Conservation (phyloP, 177 flowering plant genomes). For the Vitis hybrid region DNA sequence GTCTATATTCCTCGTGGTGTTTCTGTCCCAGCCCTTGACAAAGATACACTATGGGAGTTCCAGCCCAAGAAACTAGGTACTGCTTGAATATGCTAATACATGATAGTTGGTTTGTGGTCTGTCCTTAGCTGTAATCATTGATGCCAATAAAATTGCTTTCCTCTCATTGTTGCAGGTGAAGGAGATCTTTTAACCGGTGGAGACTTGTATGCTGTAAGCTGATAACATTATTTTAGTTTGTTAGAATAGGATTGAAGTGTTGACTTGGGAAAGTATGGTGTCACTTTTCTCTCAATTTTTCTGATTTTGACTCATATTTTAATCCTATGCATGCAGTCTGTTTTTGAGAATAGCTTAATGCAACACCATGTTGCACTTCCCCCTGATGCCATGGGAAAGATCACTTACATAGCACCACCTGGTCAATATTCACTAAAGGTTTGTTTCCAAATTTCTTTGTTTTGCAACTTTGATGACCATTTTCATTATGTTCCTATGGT, state of each 20-base stretch:
- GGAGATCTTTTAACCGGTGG: constrained; percentile 97
- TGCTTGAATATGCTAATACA: too few relatives aligned
- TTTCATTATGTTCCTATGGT: background rate
- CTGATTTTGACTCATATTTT: constrained; percentile 1
- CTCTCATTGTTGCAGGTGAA: constrained; percentile 55
- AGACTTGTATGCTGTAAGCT: constrained; percentile 96
- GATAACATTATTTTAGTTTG: constrained; percentile 5
- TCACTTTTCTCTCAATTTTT: too few relatives aligned
- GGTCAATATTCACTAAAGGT: constrained; percentile 96
- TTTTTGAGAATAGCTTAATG: constrained; percentile 93
- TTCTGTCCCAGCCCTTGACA: constrained; percentile 97
- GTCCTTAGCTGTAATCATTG: too few relatives aligned
- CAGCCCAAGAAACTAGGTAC: constrained; percentile 91
- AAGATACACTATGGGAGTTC: constrained; percentile 94
- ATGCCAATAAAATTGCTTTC: background rate
- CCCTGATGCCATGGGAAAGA: constrained; percentile 96
- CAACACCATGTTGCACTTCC: constrained; percentile 93
- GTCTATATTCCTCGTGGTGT: constrained; percentile 99
- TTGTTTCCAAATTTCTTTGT: constrained; percentile 14
- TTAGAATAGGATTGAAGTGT: background rate
- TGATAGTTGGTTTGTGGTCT: background rate
- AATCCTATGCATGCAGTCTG: constrained; percentile 55
- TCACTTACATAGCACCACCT: constrained; percentile 83
- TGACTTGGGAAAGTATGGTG: background rate
- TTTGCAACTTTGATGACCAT: too few relatives aligned